phyloP scores from a whole-genome alignment of 1,284 basidiomycete species.

The Cutaneotrichosporon dermatis region DNA sequence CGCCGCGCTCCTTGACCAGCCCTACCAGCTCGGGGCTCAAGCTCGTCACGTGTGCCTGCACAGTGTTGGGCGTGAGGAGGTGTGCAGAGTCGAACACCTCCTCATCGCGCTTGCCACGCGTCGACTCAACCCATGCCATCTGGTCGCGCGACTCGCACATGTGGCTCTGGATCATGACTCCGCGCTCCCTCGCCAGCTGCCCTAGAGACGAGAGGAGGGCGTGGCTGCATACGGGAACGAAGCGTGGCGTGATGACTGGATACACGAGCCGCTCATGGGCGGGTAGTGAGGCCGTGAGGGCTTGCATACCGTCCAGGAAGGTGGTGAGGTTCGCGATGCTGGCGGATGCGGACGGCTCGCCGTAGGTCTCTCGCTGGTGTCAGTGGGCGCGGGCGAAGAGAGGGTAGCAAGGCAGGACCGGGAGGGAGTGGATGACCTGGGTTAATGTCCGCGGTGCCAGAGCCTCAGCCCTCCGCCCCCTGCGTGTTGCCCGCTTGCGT shows the following conservation, averaged over 20 bases:
- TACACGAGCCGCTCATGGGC: conserved; percentile 58
- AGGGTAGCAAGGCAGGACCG: too few relatives aligned
- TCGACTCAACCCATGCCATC: conserved; percentile 62
- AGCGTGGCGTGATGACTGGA: conserved; percentile 76
- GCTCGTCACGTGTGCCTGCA: conserved; percentile 83
- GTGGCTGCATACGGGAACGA: conserved; percentile 73
- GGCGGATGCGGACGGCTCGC: conserved; percentile 56
- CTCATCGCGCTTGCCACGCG: conserved; percentile 63
- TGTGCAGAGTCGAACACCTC: conserved; percentile 60
- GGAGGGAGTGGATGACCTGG: background rate
- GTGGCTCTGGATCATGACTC: conserved; percentile 66
- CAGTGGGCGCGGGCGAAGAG: background rate
- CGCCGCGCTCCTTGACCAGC: conserved; percentile 55
- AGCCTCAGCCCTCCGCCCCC: too few relatives aligned
- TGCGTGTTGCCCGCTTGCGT: conserved; percentile 49
- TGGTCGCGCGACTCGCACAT: conserved; percentile 69
- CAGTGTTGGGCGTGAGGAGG: conserved; percentile 60
- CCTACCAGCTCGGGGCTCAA: conserved; percentile 55
- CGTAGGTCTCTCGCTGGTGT: conserved; percentile 61
- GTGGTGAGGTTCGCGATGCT: conserved; percentile 56
- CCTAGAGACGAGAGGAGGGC: conserved; percentile 61
- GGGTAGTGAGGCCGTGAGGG: conserved; percentile 50
- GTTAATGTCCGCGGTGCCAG: too few relatives aligned
- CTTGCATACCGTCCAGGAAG: conserved; percentile 58
- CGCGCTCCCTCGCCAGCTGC: conserved; percentile 52